Evolutionary conservation across 805 yeast genomes (phyloP).

Genomic region (Clavispora vitiphila): DNA sequence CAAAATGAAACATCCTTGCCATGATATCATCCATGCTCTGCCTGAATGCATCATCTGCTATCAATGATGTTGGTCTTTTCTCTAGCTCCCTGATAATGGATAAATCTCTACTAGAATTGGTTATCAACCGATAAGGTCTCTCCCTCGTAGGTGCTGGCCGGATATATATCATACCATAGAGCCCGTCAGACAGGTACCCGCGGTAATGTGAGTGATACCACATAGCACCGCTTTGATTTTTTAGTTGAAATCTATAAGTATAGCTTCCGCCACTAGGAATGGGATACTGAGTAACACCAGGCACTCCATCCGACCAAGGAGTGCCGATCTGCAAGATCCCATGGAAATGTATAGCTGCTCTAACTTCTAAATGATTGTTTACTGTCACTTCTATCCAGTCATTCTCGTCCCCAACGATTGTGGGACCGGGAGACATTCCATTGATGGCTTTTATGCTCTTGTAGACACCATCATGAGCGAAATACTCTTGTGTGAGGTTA

Average conservation of each 20-base stretch:
- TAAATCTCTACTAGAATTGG: slow-evolving; percentile 21
- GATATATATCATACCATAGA: slow-evolving; percentile 43
- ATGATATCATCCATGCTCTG: slow-evolving; percentile 28
- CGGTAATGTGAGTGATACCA: slow-evolving; percentile 55
- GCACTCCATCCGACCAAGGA: slow-evolving; percentile 47
- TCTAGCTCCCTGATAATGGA: slow-evolving; percentile 24
- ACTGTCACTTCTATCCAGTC: slow-evolving; percentile 31
- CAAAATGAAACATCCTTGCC: slow-evolving; percentile 27
- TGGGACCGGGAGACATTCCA: slow-evolving; percentile 49
- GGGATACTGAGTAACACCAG: slow-evolving; percentile 47
- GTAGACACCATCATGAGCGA: slow-evolving; percentile 29
- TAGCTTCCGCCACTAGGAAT: slow-evolving; percentile 40
- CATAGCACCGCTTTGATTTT: slow-evolving; percentile 42
- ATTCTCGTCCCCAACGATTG: slow-evolving; percentile 31
- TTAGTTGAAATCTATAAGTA: slow-evolving; percentile 37
- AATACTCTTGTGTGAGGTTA: slow-evolving; percentile 6
- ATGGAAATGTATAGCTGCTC: slow-evolving; percentile 49
- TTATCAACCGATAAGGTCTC: slow-evolving; percentile 29
- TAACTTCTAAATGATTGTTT: slow-evolving; percentile 31
- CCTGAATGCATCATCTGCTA: slow-evolving; percentile 39
- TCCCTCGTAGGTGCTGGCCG: slow-evolving; percentile 26
- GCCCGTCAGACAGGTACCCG: slow-evolving; percentile 45
- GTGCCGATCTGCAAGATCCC: slow-evolving; percentile 46
- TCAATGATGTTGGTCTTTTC: slow-evolving; percentile 18
- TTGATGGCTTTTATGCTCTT: slow-evolving; percentile 34